These are phyloP conservation scores for Capsella bursapastoris DNA, from an alignment of 345 rosid species.

Conservation along the genomic window DNA sequence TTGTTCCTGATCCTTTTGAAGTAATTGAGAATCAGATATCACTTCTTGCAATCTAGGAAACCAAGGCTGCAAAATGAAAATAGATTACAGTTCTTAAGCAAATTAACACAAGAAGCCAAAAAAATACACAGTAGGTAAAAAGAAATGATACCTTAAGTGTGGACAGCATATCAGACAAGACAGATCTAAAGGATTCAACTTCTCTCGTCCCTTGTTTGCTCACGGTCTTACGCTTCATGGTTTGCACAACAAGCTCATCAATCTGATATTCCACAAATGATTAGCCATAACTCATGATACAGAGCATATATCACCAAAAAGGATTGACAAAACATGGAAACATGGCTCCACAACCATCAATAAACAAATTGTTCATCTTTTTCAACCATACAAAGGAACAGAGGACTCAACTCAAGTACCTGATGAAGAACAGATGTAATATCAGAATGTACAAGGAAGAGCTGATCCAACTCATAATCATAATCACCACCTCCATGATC, in stretches of 20 bases:
- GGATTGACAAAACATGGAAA: not conserved
- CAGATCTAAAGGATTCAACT: conserved; percentile 58
- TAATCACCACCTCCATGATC: conserved; percentile 26
- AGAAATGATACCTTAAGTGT: conserved; percentile 62
- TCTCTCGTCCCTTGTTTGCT: conserved; percentile 60
- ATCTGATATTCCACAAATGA: conserved; percentile 51
- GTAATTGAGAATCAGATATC: conserved; percentile 34
- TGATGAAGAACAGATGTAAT: conserved; percentile 59
- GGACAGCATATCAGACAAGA: conserved; percentile 65
- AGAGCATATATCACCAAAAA: not conserved
- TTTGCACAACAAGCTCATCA: conserved; percentile 81
- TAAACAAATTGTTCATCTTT: not conserved
- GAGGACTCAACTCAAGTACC: conserved; percentile 45
- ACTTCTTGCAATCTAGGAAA: conserved; percentile 63
- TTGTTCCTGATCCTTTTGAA: conserved; percentile 40
- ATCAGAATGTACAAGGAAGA: conserved; percentile 73
- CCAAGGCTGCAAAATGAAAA: conserved; percentile 76
- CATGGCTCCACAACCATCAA: not conserved
- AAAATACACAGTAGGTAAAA: not conserved
- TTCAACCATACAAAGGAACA: conserved; percentile 4
- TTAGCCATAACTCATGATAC: conserved; percentile 8
- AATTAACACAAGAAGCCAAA: not conserved
- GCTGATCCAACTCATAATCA: conserved; percentile 55
- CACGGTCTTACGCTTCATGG: conserved; percentile 50
- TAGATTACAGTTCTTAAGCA: not conserved